Evolutionary conservation across 306 rosid species (phyloP), one percentile per base, ranked within the genome.

Genomic region (Vigna reflexopilosa): DNA sequence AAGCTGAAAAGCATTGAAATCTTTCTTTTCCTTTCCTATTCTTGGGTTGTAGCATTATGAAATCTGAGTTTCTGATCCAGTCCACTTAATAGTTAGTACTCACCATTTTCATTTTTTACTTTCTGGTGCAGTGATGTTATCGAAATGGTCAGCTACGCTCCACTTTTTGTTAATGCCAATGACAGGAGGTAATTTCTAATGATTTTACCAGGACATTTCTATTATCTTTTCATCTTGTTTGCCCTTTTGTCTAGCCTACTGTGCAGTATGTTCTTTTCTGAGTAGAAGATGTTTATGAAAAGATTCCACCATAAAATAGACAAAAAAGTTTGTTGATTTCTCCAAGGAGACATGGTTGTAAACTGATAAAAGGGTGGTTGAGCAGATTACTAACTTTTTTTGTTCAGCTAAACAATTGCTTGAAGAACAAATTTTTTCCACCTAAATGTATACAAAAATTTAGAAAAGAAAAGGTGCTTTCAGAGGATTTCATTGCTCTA

Each of bases 71-170:
- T 79, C 70, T 50, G 47, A 11, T 65, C 74, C 7, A 30, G 76
- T 80, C 77, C 66, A 24, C 56, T 77, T 47, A 49, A 16, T 62
- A n/a, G 74, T 57, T 48, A 13, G 66, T 64, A 55, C 77, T 77
- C 77, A 86, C 62, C 67, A 9, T 73, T 63, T 84, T 67, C 22
- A 12, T 45, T 64, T 57, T 42, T 68, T 15, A 5, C 44, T 69
- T 56, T 59, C 32, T 62, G 75, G 83, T 86, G 89, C 92, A 95
- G 99, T 77, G 97, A 95, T 75, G 80, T 72, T 57, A 88, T 95
- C 67, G 62, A 80, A 22, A 95, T 95, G 99, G 87, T 86, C 62
- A 88, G 99, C 91, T 95, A 95, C 80, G 99, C 98, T n/a, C 98
- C 99, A 10, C 99, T 95, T 77, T 91, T 95, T 38, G 98, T 91